Base-by-base conservation (phyloP, 1,284 basidiomycete species). In the Laetiporus sulphureus region DNA sequence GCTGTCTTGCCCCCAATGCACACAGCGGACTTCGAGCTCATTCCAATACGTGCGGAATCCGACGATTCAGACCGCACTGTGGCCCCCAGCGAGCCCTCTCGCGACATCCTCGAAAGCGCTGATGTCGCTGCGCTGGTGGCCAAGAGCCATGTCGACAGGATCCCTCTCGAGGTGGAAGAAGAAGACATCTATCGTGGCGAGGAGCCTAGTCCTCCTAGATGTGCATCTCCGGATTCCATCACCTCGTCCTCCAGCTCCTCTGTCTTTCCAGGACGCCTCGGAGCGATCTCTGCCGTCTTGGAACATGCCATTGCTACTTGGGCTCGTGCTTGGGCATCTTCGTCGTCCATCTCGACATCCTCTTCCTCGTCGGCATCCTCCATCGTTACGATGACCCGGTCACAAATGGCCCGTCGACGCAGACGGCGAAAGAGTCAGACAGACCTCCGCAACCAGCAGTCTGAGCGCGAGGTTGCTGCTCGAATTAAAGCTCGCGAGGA, bases 121-220 rank as follows among this genome's bases (percentile, higher is more conserved):
- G 49, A 52, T 33, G 38, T 50, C 38, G 43, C 52, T 38, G 48
- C 48, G 48, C 41, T 53, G 39, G 48, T 54, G 37, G 43, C 51
- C 35, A 40, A 48, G 31, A 42, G 46, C 6, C 44, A 47, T 27
- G 13, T 27, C 22, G 47, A 47, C 27, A 32, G 22, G 20, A 41
- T 42, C 3, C 47, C 50, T 23, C 58, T 66, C 18, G 54, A 66
- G 45, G 65, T 63, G 40, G 66, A 71, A 25, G 59, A 63, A 38
- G 56, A 60, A 19, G 75, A 79, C 54, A 81, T 84, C 42, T 83
- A 79, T 54, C 71, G 81, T 46, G 81, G 80, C n/a, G 65, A 65
- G 19, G 67, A 61, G 2, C 58, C 61, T 5, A 52, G 61, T 16
- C 54, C 58, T 13, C 55, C 58, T 16, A 54, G 57, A 32, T 54